These are phyloP conservation scores for Ophiostoma ips DNA, from an alignment of 2,329 filamentous ascomycete species.

Conservation along the genomic window DNA sequence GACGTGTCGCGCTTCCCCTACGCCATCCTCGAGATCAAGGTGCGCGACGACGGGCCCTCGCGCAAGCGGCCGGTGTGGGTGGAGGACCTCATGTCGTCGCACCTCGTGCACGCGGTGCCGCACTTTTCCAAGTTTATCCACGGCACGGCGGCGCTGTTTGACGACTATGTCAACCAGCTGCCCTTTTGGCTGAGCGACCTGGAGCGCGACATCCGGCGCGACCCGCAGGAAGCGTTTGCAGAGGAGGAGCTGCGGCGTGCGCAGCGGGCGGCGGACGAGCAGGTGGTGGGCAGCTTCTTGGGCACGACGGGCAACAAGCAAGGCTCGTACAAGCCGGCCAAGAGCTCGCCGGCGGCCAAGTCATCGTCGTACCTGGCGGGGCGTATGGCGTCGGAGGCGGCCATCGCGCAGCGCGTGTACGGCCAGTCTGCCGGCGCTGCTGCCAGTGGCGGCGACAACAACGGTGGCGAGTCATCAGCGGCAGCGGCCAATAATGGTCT, in stretches of 20 bases:
- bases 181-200: constrained; percentile 93
- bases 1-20: constrained; percentile 87
- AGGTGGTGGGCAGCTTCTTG: constrained; percentile 79
- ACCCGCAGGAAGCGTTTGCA: constrained; percentile 80
- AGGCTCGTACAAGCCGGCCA: constrained; percentile 42
- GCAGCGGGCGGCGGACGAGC: constrained; percentile 70
- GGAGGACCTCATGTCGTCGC: constrained; percentile 79
- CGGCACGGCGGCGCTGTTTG: constrained; percentile 80
- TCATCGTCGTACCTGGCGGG: constrained; percentile 42
- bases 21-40: constrained; percentile 83
- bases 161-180: constrained; percentile 89
- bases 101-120: constrained; percentile 78
- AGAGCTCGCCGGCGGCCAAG: constrained; percentile 54
- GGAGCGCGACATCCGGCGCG: constrained; percentile 84
- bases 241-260: constrained; percentile 77
- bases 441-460: constrained; percentile 8
- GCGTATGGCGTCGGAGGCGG: constrained; percentile 26
- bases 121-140: constrained; percentile 97
- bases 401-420: constrained; percentile 5
- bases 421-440: background rate
- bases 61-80: constrained; percentile 73
- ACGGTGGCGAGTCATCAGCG: background rate
- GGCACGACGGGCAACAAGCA: constrained; percentile 34
- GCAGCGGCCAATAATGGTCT: constrained; percentile 7
- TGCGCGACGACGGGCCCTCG: constrained; percentile 44